phyloP scores from a whole-genome alignment of 345 rosid species.

The Lepidium africanum region DNA sequence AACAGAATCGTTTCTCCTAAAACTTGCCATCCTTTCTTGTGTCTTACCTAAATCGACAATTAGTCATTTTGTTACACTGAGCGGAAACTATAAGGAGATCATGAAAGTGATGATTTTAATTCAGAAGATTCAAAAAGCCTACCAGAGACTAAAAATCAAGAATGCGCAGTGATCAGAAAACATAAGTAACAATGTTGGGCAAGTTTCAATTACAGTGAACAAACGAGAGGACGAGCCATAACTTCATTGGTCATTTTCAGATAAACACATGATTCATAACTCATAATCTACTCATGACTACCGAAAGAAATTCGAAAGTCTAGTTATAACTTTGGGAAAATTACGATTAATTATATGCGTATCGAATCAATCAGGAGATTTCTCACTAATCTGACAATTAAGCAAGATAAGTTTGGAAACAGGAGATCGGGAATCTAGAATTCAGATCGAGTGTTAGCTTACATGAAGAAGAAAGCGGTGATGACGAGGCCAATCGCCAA shows the following conservation, averaged over 20 bases:
- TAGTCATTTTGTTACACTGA: neutral
- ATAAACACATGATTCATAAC: neutral
- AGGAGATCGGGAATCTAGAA: neutral
- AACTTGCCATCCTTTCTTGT: neutral
- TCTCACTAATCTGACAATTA: neutral
- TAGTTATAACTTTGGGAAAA: neutral
- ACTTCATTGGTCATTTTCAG: neutral
- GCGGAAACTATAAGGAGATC: no score
- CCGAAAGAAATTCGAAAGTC: neutral
- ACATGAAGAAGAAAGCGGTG: constrained; percentile 87
- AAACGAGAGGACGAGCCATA: neutral
- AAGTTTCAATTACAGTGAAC: constrained; percentile 4
- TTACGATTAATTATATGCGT: neutral
- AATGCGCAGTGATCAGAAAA: neutral
- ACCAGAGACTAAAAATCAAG: neutral
- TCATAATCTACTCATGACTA: neutral
- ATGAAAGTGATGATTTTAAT: neutral
- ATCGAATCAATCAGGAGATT: neutral
- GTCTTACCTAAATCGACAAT: neutral
- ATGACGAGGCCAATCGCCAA: constrained; percentile 63
- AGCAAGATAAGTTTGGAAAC: neutral
- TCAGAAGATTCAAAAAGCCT: neutral
- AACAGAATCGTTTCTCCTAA: neutral
- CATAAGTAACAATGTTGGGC: neutral
- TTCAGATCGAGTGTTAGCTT: constrained; percentile 30